phyloP scores from a whole-genome alignment of 2,329 filamentous ascomycete genomes.

The Sporothrix dimorphospora region DNA sequence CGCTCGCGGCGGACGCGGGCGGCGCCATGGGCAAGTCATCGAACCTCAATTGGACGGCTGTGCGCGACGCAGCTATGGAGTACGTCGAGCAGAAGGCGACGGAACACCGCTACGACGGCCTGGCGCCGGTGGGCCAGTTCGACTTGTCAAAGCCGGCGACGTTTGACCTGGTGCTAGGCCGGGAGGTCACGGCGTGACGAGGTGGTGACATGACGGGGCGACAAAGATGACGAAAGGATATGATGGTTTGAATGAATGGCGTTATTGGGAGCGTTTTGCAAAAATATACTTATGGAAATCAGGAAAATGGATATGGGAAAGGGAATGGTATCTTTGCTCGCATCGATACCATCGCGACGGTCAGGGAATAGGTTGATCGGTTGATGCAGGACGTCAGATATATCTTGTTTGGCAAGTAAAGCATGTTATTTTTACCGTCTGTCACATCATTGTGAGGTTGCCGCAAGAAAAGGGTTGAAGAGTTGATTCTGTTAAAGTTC shows the following conservation, averaged over 20 bases:
- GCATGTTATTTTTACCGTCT: neutral
- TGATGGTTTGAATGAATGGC: neutral
- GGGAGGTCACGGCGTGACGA: conserved; percentile 14
- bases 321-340: neutral
- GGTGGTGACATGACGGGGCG: neutral
- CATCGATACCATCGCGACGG: neutral
- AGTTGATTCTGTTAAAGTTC: neutral
- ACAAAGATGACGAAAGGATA: neutral
- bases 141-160: conserved; percentile 18
- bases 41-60: conserved; percentile 13
- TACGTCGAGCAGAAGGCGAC: conserved; percentile 19
- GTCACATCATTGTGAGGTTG: neutral
- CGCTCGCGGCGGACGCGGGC: neutral
- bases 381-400: neutral
- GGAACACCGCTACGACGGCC: conserved; percentile 25
- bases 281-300: too few relatives aligned
- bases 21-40: conserved; percentile 19
- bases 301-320: neutral
- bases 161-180: conserved; percentile 10
- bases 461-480: neutral
- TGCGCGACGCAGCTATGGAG: conserved; percentile 9
- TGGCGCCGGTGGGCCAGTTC: conserved; percentile 12
- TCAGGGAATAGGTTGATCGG: neutral
- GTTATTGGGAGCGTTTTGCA: conserved; percentile 9
- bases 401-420: neutral